Base-by-base conservation (phyloP, 2,329 filamentous ascomycete species). In the Aspergillus clavatus region DNA sequence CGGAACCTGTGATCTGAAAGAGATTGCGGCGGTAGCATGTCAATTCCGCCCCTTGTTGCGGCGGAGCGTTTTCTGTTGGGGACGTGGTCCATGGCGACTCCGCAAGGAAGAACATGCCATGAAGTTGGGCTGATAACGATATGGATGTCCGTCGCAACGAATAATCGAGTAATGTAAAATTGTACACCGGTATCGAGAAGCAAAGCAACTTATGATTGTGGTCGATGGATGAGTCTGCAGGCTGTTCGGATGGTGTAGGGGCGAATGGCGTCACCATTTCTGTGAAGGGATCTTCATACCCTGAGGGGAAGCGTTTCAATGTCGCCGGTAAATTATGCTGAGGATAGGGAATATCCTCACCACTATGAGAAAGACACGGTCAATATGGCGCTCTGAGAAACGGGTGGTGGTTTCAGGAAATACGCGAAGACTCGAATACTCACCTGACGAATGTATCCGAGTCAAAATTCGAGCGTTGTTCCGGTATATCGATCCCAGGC, bases 21-120 rank as follows among this genome's bases (percentile, higher is more conserved):
- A 97, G 75, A 63, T 97, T 97, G 38, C 91, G 82, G 53, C 91
- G 86, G 69, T 97, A 97, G 76, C 91, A 97, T 3, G 91, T 97
- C 65, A 97, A 70, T 70, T 97, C 91, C 14, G 68, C 67, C 16
- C 66, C 60, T 52, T 67, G 62, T 40, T 66, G 42, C 81, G 88
- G 62, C 66, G 77, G 72, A 7, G 74, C 70, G 55, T 81, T 79
- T 46, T 72, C 72, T 3, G 73, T 72, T 3, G 76, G 72, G 2
- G 74, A 76, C 3, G 76, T 73, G 3, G 80, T 77, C 75, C 79
- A 82, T 11, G 79, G 79, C 24, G 81, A 81, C 59, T 84, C 81
- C 28, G 81, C 81, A 14, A 84, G 70, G 57, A 84, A 84, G 70
- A 84, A 84, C 80, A 84, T 83, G 66, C 81, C 81, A 55, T 83